Base-by-base conservation (phyloP, 768 basidiomycete species). In the Boletus vermiculosoides region DNA sequence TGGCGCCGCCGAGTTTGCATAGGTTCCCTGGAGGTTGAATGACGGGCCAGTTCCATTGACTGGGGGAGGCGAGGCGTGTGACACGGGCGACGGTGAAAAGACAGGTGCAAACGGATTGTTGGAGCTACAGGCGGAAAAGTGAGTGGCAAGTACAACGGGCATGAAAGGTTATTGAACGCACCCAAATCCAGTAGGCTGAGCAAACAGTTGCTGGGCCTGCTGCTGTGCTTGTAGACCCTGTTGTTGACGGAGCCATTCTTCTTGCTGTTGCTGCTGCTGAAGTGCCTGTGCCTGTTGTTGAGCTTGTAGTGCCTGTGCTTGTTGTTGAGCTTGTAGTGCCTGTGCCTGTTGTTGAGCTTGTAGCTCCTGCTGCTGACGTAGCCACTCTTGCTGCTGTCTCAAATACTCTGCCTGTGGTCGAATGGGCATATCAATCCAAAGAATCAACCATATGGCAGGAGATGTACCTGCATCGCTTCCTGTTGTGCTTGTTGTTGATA, bases 401-500 rank as follows among this genome's bases (percentile, higher is more conserved):
- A 75, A 41, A 47, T 75, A 76, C 52, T 80, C 77, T 33, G 73
- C 79, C 77, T 81, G 48, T 20, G 33, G 41, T 36, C 18, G n/a
- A n/a, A 56, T 61, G 34, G 66, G 55, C 25, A 54, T 48, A 45
- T 46, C 20, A 12, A 56, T 54, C 33, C 28, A n/a, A 10, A 23
- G 13, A 33, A 20, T 33, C 28, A 30, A 28, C 11, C 3, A 1
- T 37, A 45, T 36, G 12, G 25, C 2, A 28, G 23, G 16, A 30
- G 13, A 44, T 18, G 41, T 45, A 79, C 82, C 76, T 90, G 90
- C 65, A 86, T 82, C 16, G 87, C 87, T 71, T 96, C 93, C 64
- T 95, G 93, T 65, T 95, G 90, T 46, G 88, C 84, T 68, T 95
- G 95, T 70, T 94, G 93, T 67, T 92, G 90, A 61, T 92, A 94